Conservation (phyloP, 2,329 filamentous ascomycete species). For the Botryotinia narcissicola region DNA sequence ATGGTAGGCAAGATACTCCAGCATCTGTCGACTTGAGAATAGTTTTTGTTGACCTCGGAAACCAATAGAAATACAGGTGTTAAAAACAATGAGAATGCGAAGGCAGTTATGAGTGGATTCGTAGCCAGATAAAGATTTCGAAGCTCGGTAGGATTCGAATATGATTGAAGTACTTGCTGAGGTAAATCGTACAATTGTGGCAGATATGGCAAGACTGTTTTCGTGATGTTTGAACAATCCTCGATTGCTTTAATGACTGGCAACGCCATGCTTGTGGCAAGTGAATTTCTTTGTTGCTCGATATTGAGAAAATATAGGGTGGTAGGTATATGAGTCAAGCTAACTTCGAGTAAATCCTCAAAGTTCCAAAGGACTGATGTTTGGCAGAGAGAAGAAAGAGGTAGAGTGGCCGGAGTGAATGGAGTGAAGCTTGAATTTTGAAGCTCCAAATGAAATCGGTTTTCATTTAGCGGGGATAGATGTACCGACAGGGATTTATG, state of each 20-base stretch:
- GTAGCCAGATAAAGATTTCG: slow-evolving; percentile 74
- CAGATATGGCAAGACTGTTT: slow-evolving; percentile 73
- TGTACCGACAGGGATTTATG: not conserved
- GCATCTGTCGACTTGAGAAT: slow-evolving; percentile 90
- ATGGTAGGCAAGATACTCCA: slow-evolving; percentile 89
- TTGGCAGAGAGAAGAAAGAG: not conserved
- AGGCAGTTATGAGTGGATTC: slow-evolving; percentile 77
- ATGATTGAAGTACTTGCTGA: slow-evolving; percentile 57
- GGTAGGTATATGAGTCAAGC: not conserved
- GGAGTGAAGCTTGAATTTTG: not conserved
- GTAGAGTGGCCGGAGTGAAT: not conserved
- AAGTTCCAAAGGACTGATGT: not conserved
- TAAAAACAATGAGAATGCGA: slow-evolving; percentile 70
- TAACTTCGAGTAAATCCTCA: not conserved
- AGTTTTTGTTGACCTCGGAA: slow-evolving; percentile 87
- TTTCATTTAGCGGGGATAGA: not conserved
- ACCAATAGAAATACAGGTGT: slow-evolving; percentile 68
- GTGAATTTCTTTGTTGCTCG: not conserved
- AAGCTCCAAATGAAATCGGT: slow-evolving; percentile 1
- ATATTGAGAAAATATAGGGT: not conserved
- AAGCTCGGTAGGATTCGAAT: slow-evolving; percentile 60
- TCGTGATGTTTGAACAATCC: slow-evolving; percentile 74
- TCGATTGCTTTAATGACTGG: slow-evolving; percentile 66
- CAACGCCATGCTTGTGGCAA: slow-evolving; percentile 53
- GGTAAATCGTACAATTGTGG: slow-evolving; percentile 70